Evolutionary conservation across 176 grass and related monocot genomes (phyloP).

Genomic region (Eremochloa ophiuroides): DNA sequence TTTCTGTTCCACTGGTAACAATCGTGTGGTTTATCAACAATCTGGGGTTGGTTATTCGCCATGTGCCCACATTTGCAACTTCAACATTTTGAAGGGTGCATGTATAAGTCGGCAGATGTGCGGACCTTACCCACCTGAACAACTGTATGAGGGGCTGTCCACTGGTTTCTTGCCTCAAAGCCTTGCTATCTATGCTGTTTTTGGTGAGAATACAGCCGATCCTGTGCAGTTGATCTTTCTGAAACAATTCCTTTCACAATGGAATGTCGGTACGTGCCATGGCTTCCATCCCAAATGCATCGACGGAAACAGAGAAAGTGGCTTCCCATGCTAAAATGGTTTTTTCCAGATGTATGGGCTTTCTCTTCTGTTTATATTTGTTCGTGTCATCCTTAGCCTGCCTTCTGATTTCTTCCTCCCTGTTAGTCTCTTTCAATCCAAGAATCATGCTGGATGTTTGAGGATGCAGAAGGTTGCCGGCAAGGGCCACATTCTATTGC

Average conservation of each 20-base stretch:
- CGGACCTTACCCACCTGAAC: conserved; percentile 74
- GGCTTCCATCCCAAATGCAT: not conserved
- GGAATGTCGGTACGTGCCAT: conserved; percentile 15
- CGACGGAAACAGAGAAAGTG: not conserved
- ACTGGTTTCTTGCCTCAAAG: conserved; percentile 67
- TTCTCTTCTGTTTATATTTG: conserved; percentile 12
- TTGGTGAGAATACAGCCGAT: conserved; percentile 50
- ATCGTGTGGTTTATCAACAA: no score
- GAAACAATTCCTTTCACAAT: conserved; percentile 49
- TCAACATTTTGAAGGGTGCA: no score
- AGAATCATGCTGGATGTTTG: conserved; percentile 94
- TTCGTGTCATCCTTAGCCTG: not conserved
- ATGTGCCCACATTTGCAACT: no score
- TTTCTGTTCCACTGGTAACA: no score
- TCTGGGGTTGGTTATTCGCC: no score
- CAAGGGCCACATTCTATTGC: conserved; percentile 89
- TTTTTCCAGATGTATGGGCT: conserved; percentile 40
- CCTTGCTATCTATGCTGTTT: conserved; percentile 70
- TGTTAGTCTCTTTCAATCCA: conserved; percentile 52
- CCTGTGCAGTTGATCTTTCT: conserved; percentile 63
- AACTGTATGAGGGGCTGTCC: conserved; percentile 69
- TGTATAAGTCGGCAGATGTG: no score
- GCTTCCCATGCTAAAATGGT: conserved; percentile 19
- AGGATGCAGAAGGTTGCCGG: conserved; percentile 64
- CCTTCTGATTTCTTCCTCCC: conserved; percentile 22